phyloP scores from a whole-genome alignment of 2,329 filamentous ascomycete genomes.

The Paraphoma chrysanthemicola region DNA sequence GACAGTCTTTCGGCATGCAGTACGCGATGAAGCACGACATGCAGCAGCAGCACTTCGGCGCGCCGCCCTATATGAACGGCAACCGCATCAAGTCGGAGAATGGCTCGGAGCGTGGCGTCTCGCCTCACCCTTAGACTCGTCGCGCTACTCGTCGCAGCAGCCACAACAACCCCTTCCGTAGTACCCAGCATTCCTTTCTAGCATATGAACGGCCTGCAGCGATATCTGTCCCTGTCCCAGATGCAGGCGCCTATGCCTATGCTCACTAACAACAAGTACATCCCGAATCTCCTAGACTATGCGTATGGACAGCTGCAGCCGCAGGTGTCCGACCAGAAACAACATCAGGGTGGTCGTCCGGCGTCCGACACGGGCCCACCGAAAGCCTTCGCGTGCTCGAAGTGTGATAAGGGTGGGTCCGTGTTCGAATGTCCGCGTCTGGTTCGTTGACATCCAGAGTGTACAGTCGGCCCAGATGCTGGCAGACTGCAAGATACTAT shows the following conservation, averaged over 20 bases:
- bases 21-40: slow-evolving; percentile 52
- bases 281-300: slow-evolving; percentile 58
- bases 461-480: no score
- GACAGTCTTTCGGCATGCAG: slow-evolving; percentile 48
- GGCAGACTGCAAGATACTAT: no score
- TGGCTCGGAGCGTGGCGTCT: slow-evolving; percentile 65
- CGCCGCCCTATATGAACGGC: slow-evolving; percentile 56
- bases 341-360: slow-evolving; percentile 52
- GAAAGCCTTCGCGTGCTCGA: slow-evolving; percentile 87
- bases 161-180: slow-evolving; percentile 60
- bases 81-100: slow-evolving; percentile 63
- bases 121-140: slow-evolving; percentile 63
- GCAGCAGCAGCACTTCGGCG: slow-evolving; percentile 54
- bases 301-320: slow-evolving; percentile 51
- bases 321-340: slow-evolving; percentile 46
- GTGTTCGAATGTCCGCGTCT: no score
- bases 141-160: slow-evolving; percentile 64
- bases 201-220: slow-evolving; percentile 56
- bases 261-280: slow-evolving; percentile 64
- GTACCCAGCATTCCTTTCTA: slow-evolving; percentile 58
- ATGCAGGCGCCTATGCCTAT: slow-evolving; percentile 61
- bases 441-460: no score
- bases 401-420: slow-evolving; percentile 75
- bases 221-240: slow-evolving; percentile 61
- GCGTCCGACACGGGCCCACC: slow-evolving; percentile 59